phyloP scores from a whole-genome alignment of 139 green algal species.

The Dunaliella primolecta region DNA sequence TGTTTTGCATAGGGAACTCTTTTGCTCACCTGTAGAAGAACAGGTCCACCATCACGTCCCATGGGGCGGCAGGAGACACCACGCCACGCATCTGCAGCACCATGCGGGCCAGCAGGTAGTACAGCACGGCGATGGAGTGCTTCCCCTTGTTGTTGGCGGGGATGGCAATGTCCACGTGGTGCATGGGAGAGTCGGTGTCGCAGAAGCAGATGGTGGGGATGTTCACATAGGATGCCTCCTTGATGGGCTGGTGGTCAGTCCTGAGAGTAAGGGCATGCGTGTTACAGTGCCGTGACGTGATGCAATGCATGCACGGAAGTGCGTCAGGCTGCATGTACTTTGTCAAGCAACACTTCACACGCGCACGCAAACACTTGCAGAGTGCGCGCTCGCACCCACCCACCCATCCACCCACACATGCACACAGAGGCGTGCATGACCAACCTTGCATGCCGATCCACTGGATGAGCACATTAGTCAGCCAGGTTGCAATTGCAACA shows the following conservation, averaged over 20 bases:
- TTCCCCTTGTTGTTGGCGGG: slow-evolving; percentile 98
- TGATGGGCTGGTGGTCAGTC: slow-evolving; percentile 94
- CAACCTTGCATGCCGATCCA: too few relatives aligned
- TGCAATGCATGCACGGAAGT: too few relatives aligned
- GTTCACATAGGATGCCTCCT: slow-evolving; percentile 97
- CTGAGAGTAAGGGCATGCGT: slow-evolving; percentile 16
- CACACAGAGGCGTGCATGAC: not conserved
- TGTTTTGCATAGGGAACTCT: too few relatives aligned
- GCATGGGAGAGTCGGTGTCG: slow-evolving; percentile 95
- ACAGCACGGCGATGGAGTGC: slow-evolving; percentile 88
- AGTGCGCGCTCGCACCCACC: too few relatives aligned
- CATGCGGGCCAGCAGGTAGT: slow-evolving; percentile 96
- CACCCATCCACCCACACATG: not conserved
- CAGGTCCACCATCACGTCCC: slow-evolving; percentile 97
- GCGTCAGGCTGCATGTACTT: too few relatives aligned
- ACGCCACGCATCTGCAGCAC: slow-evolving; percentile 96
- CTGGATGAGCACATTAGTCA: too few relatives aligned
- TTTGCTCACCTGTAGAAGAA: slow-evolving; percentile 97
- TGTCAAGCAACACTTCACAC: too few relatives aligned
- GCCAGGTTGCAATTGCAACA: too few relatives aligned
- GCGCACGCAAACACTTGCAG: too few relatives aligned
- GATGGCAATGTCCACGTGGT: slow-evolving; percentile 96
- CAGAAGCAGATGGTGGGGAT: slow-evolving; percentile 99
- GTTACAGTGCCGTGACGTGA: slow-evolving; percentile 1
- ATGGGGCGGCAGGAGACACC: slow-evolving; percentile 66